phyloP scores from a whole-genome alignment of 176 grass and related monocot species.

The Neostapfia colusana region DNA sequence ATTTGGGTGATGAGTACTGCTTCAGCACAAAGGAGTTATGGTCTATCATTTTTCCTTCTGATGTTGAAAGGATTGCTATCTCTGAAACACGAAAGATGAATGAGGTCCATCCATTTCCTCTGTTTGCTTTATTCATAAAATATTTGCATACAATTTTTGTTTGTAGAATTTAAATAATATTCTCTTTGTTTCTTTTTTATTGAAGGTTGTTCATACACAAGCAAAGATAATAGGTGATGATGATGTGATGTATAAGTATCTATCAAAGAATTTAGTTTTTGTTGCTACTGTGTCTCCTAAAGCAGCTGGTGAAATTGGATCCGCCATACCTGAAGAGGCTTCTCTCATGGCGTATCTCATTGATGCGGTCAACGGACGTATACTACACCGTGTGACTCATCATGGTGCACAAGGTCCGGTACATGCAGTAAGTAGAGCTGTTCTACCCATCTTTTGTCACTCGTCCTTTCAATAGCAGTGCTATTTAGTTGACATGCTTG shows the following conservation, averaged over 20 bases:
- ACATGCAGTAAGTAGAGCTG: slow-evolving; percentile 70
- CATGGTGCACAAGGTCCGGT: slow-evolving; percentile 95
- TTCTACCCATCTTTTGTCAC: slow-evolving; percentile 5
- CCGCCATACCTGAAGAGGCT: slow-evolving; percentile 82
- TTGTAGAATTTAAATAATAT: slow-evolving; percentile 6
- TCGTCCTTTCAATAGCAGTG: not conserved
- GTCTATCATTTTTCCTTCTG: slow-evolving; percentile 87
- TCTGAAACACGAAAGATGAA: slow-evolving; percentile 78
- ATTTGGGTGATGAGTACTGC: slow-evolving; percentile 60
- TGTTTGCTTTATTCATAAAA: slow-evolving; percentile 29
- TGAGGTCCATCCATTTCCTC: slow-evolving; percentile 64
- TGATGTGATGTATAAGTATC: slow-evolving; percentile 97
- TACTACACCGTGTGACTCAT: slow-evolving; percentile 88
- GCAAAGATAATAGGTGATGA: slow-evolving; percentile 82
- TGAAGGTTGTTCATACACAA: slow-evolving; percentile 85
- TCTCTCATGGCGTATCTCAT: slow-evolving; percentile 81
- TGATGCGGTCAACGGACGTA: slow-evolving; percentile 88
- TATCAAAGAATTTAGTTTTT: slow-evolving; percentile 94
- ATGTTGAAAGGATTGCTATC: slow-evolving; percentile 69
- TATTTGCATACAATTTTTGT: slow-evolving; percentile 5
- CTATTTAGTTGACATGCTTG: slow-evolving; percentile 21
- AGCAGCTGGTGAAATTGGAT: slow-evolving; percentile 85
- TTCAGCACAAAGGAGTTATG: slow-evolving; percentile 80
- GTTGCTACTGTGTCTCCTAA: slow-evolving; percentile 92
- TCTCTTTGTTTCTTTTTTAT: slow-evolving; percentile 16